Conservation (phyloP, 345 rosid species). For the Eucalyptus victrix region DNA sequence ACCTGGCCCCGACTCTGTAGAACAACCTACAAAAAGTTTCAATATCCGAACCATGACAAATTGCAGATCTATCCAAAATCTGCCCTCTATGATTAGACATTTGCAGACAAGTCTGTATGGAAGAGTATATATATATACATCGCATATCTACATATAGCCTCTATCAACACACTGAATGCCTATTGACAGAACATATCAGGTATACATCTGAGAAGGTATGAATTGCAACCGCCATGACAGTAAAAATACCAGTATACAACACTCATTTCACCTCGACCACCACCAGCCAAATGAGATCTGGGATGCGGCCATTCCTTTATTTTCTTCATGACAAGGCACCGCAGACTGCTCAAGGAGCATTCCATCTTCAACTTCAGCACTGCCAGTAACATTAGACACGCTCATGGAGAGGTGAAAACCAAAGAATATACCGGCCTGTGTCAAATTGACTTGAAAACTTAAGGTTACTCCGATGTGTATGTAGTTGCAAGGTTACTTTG, state of each 20-base stretch:
- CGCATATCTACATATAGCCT: background rate
- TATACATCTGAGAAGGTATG: background rate
- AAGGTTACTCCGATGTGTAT: background rate
- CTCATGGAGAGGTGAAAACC: background rate
- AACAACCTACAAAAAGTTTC: background rate
- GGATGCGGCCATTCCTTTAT: background rate
- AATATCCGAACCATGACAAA: background rate
- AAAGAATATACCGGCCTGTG: background rate
- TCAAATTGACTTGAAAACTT: background rate
- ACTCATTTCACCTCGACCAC: background rate
- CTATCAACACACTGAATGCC: background rate
- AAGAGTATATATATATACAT: background rate
- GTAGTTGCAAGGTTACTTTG: background rate
- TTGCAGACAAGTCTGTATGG: background rate
- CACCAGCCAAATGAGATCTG: background rate
- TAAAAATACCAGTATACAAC: background rate
- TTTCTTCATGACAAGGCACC: background rate
- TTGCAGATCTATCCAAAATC: background rate
- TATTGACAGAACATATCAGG: background rate
- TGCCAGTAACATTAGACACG: background rate
- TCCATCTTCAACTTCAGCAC: background rate
- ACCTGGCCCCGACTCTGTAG: background rate
- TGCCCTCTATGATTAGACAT: background rate
- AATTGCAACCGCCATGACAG: background rate
- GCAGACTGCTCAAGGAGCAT: background rate